A percentile compares a stretch with the other conserved stretches of the same genome.
Evolutionary conservation across 495 filamentous ascomycete genomes (phyloP).

Genomic region (Penicillium manginii): DNA sequence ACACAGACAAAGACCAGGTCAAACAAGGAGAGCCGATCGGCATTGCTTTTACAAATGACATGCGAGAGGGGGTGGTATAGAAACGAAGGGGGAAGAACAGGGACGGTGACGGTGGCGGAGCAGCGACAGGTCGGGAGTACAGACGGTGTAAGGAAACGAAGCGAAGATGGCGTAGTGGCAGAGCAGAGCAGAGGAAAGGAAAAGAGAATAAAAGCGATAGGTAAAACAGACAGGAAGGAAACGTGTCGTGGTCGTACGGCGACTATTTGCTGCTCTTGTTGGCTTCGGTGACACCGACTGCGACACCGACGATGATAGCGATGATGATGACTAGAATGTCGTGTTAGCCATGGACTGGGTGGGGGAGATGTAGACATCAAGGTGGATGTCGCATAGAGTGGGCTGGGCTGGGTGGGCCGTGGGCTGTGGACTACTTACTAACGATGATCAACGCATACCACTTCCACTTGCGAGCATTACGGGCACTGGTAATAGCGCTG

Average conservation of each 20-base stretch:
- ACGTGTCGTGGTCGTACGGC: constrained; percentile 4
- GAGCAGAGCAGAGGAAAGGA: not conserved
- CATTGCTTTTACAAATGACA: constrained; percentile 35
- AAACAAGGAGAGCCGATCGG: constrained; percentile 16
- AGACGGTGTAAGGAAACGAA: not conserved
- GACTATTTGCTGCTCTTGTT: constrained; percentile 28
- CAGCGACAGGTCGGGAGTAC: not conserved
- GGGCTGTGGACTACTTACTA: constrained; percentile 58
- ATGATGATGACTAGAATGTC: constrained; percentile 51
- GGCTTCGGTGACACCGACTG: constrained; percentile 49
- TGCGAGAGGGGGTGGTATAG: constrained; percentile 38
- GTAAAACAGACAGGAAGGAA: constrained; percentile 15
- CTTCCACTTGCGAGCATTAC: constrained; percentile 87
- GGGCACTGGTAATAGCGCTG: constrained; percentile 77
- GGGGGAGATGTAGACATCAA: not conserved
- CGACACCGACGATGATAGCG: constrained; percentile 52
- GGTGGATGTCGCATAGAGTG: not conserved
- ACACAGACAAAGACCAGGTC: constrained; percentile 4
- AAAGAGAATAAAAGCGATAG: constrained; percentile 27
- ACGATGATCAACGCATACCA: constrained; percentile 90
- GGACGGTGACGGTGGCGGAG: constrained; percentile 3
- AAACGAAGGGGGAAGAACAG: constrained; percentile 26
- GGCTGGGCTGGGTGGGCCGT: not conserved
- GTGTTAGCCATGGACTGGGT: not conserved
- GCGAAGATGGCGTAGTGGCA: not conserved